phyloP scores from a whole-genome alignment of 1,284 basidiomycete species.

The Malassezia japonica region DNA sequence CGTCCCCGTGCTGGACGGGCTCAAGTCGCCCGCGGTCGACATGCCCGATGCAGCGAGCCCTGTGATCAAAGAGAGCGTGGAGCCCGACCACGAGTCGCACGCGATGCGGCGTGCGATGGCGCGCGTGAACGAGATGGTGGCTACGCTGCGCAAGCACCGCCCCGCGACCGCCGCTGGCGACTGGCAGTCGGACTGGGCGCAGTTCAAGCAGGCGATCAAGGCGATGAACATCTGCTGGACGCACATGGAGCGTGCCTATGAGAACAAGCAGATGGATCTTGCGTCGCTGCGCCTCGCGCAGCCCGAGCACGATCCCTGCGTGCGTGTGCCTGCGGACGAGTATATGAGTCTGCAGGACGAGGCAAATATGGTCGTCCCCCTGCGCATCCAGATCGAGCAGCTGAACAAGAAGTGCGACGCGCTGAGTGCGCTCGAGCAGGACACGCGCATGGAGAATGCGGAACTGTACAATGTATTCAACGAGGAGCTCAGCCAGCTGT shows the following conservation, averaged over 20 bases:
- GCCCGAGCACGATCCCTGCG: slow-evolving; percentile 2
- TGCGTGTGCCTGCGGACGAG: slow-evolving; percentile 10
- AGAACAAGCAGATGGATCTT: slow-evolving; percentile 17
- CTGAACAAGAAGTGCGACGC: slow-evolving; percentile 32
- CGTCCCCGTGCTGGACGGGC: too few relatives aligned
- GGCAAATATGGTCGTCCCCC: slow-evolving; percentile 9
- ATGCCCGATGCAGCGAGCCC: too few relatives aligned
- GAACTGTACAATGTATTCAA: slow-evolving; percentile 46
- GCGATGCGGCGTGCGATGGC: slow-evolving; percentile 11
- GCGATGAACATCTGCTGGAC: slow-evolving; percentile 9
- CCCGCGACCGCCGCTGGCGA: background rate
- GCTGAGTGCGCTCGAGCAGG: slow-evolving; percentile 36
- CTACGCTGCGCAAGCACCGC: slow-evolving; percentile 1
- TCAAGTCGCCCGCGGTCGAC: too few relatives aligned
- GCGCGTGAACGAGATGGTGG: slow-evolving; percentile 5
- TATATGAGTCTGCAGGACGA: slow-evolving; percentile 9
- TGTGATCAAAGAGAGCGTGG: too few relatives aligned
- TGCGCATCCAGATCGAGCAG: slow-evolving; percentile 22
- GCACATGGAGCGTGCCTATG: slow-evolving; percentile 13
- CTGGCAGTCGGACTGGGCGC: slow-evolving; percentile 8
- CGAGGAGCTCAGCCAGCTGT: slow-evolving; percentile 42
- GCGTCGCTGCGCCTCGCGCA: slow-evolving; percentile 16
- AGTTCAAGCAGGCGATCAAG: slow-evolving; percentile 16
- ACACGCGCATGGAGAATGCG: slow-evolving; percentile 42
- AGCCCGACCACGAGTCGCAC: background rate